These are phyloP conservation scores for Drosera spatulata DNA, from an alignment of 179 eudicot genomes.

Conservation along the genomic window DNA sequence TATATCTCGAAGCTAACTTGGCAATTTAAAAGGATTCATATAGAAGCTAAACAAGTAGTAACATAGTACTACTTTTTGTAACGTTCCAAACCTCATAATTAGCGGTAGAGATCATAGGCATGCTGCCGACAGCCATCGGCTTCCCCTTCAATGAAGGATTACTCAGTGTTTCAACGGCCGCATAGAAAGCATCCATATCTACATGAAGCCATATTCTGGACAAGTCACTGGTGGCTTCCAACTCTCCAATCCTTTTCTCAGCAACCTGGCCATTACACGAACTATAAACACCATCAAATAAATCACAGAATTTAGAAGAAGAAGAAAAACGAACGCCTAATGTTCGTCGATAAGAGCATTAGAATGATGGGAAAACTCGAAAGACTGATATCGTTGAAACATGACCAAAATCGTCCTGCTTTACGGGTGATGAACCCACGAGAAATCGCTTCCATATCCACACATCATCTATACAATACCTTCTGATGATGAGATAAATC, in stretches of 20 bases:
- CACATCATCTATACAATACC: conserved; percentile 24
- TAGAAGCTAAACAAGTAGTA: too few relatives aligned
- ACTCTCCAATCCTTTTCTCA: conserved; percentile 58
- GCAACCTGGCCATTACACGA: conserved; percentile 48
- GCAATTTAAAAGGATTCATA: too few relatives aligned
- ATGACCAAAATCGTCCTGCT: too few relatives aligned
- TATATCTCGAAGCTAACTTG: too few relatives aligned
- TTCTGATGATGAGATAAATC: conserved; percentile 66
- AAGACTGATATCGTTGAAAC: too few relatives aligned
- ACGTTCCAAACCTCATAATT: conserved; percentile 72
- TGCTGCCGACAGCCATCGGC: conserved; percentile 96
- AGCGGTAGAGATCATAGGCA: conserved; percentile 97
- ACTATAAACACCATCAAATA: background rate
- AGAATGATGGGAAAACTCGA: too few relatives aligned
- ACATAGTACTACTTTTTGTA: too few relatives aligned
- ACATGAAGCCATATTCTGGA: conserved; percentile 94
- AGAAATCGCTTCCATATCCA: background rate
- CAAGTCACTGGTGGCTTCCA: conserved; percentile 84
- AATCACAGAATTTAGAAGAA: background rate
- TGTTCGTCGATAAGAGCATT: too few relatives aligned
- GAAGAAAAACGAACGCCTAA: background rate
- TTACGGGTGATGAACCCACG: too few relatives aligned
- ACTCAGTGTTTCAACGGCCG: conserved; percentile 89
- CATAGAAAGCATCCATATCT: conserved; percentile 99
- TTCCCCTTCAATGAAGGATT: conserved; percentile 66